Percentiles rank a stretch among this genome's conserved stretches.
These are phyloP conservation scores for Colletotrichum magnum DNA, from an alignment of 2,329 filamentous ascomycete species.

Conservation along the genomic window DNA sequence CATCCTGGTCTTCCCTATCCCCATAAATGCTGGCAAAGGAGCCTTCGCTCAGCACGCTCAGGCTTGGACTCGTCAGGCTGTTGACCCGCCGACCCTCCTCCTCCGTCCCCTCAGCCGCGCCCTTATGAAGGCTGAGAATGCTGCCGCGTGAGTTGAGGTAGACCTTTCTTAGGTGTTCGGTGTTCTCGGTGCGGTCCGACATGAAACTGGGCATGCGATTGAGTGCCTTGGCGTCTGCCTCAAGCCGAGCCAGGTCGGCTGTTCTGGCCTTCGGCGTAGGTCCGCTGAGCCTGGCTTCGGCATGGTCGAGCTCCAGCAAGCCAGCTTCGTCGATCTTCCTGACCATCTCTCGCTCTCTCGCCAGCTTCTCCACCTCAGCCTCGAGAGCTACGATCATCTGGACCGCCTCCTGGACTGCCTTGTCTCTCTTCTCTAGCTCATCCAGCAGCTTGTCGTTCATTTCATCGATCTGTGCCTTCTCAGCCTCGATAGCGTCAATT, in stretches of 20 bases:
- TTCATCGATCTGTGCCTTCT: conserved; percentile 68
- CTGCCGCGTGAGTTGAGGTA: conserved; percentile 67
- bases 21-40: conserved; percentile 78
- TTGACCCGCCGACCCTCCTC: conserved; percentile 52
- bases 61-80: conserved; percentile 68
- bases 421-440: conserved; percentile 78
- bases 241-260: conserved; percentile 39
- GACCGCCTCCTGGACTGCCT: conserved; percentile 79
- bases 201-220: conserved; percentile 76
- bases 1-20: conserved; percentile 51
- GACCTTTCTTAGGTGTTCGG: conserved; percentile 73
- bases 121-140: conserved; percentile 63
- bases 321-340: conserved; percentile 63
- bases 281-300: conserved; percentile 43
- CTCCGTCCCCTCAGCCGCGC: conserved; percentile 57
- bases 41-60: conserved; percentile 77
- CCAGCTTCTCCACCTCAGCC: conserved; percentile 67
- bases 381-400: conserved; percentile 78
- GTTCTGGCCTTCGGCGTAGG: conserved; percentile 41
- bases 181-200: conserved; percentile 71
- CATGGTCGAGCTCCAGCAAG: conserved; percentile 50
- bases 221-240: conserved; percentile 56
- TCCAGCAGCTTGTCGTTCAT: conserved; percentile 71
- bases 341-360: conserved; percentile 68
- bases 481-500: conserved; percentile 67